phyloP scores from a whole-genome alignment of 2,329 filamentous ascomycete genomes.

The Ampelomyces quisqualis region DNA sequence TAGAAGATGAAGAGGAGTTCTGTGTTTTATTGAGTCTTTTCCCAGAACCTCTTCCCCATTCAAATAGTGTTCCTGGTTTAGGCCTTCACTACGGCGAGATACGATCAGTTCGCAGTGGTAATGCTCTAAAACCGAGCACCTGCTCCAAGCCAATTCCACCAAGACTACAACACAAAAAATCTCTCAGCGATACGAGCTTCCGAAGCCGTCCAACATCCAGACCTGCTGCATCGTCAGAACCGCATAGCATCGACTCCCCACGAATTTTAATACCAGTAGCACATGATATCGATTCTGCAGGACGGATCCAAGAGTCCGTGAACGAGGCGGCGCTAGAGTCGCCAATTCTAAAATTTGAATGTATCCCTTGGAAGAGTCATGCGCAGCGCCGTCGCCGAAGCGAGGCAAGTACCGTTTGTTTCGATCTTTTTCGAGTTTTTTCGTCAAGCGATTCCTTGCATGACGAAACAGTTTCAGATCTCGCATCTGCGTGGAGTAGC shows the following conservation, averaged over 20 bases:
- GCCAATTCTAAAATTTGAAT: no score
- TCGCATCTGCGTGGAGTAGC: background rate
- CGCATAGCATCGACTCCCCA: constrained; percentile 3
- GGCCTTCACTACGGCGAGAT: constrained; percentile 22
- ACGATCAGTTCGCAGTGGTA: constrained; percentile 29
- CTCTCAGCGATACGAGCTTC: constrained; percentile 21
- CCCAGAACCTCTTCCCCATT: constrained; percentile 17
- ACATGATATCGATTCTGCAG: no score
- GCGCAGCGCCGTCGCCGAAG: constrained; percentile 16
- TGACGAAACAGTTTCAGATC: constrained; percentile 33
- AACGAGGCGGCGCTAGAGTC: no score
- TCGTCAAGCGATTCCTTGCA: constrained; percentile 18
- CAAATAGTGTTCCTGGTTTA: constrained; percentile 17
- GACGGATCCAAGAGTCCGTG: no score
- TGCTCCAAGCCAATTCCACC: constrained; percentile 20
- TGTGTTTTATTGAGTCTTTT: constrained; percentile 10
- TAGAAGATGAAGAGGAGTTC: constrained; percentile 10
- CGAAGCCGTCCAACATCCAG: constrained; percentile 23
- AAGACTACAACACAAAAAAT: constrained; percentile 28
- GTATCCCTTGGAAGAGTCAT: constrained; percentile 23
- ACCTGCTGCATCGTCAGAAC: constrained; percentile 17
- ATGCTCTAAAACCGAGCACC: constrained; percentile 20
- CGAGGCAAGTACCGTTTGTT: constrained; percentile 35
- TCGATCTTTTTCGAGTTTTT: constrained; percentile 19
- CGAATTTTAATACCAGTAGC: no score